Conservation (phyloP, 2,329 filamentous ascomycete genomes). For the Fusarium sp. region DNA sequence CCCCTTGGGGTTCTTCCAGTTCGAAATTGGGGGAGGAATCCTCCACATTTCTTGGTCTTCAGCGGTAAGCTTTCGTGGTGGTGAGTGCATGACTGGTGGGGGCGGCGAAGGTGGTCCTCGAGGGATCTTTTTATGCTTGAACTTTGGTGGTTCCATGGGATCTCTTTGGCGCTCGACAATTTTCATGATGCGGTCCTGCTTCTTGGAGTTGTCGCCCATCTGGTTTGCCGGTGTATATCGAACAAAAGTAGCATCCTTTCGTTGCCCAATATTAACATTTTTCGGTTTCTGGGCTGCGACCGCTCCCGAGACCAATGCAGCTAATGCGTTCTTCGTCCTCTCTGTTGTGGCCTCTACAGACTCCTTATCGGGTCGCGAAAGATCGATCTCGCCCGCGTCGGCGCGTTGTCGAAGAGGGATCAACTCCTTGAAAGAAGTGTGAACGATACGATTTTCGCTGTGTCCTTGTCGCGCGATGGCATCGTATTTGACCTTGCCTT, state of each 20-base stretch:
- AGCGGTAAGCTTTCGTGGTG: constrained; percentile 91
- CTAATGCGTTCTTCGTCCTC: constrained; percentile 86
- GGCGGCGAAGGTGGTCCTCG: constrained; percentile 91
- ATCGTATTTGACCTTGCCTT: constrained; percentile 96
- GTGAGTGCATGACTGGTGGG: constrained; percentile 93
- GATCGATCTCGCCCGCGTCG: constrained; percentile 88
- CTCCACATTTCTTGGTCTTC: constrained; percentile 98
- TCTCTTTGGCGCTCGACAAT: constrained; percentile 94
- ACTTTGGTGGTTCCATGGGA: constrained; percentile 96
- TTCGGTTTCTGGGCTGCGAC: constrained; percentile 95
- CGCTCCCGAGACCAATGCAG: constrained; percentile 82
- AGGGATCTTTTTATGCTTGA: constrained; percentile 99
- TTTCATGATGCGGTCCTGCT: constrained; percentile 97
- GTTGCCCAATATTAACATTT: constrained; percentile 83
- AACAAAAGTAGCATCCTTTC: constrained; percentile 91
- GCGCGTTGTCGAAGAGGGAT: constrained; percentile 94
- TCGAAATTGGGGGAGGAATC: constrained; percentile 86
- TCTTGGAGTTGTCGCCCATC: constrained; percentile 88
- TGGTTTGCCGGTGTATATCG: constrained; percentile 96
- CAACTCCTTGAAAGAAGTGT: constrained; percentile 95
- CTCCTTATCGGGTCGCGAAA: constrained; percentile 85
- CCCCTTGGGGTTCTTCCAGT: constrained; percentile 99
- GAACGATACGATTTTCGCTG: constrained; percentile 82
- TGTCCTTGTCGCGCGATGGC: constrained; percentile 93
- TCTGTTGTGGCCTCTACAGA: constrained; percentile 86